Evolutionary conservation across 306 rosid genomes (phyloP), one percentile per base, ranked within the genome.

Genomic region (Senna siamea): DNA sequence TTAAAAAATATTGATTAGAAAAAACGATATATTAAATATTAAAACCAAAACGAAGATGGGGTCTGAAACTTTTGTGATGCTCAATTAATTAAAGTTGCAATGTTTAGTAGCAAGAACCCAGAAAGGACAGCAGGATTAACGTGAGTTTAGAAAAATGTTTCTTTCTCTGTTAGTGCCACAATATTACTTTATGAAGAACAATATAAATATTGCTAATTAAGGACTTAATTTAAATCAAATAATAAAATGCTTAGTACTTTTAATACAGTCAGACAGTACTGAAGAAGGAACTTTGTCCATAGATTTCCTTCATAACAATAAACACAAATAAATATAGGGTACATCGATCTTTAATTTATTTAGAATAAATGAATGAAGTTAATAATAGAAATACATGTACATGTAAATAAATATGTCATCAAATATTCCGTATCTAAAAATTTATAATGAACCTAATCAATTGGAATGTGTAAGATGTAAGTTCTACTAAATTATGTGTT

Each of bases 181-280:
- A 72, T 1, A 5, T 8, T 22, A 69, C 64, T 52, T 38, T 58
- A 78, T 60, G 72, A 79, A 72, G 18, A 61, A 48, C 19, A 67
- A 72, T 78, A 76, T 26, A 26, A 26, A 76, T 66, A 52, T 66
- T 79, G 77, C 61, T 66, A 66, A 38, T 72, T 71, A 40, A 48
- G 70, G 77, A 59, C 74, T 60, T 46, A n/a, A n/a, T n/a, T 26
- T 50, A 51, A 57, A 50, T 60, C 56, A 58, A 63, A 46, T 46
- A 26, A 14, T 17, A 26, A 26, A 1, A 48, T 52, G 52, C 12
- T 44, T 9, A 38, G 30, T 26, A 26, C 70, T 78, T 77, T 73
- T 67, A 72, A 61, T 46, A 83, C 69, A 74, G 75, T 66, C 50
- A 48, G 35, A 76, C 35, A 62, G 72, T 58, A 12, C 73, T 66